Evolutionary conservation across 192 early-diverging fungal genomes (phyloP), one percentile per base, ranked within the genome.

Genomic region (Gamsiella multidivaricata): DNA sequence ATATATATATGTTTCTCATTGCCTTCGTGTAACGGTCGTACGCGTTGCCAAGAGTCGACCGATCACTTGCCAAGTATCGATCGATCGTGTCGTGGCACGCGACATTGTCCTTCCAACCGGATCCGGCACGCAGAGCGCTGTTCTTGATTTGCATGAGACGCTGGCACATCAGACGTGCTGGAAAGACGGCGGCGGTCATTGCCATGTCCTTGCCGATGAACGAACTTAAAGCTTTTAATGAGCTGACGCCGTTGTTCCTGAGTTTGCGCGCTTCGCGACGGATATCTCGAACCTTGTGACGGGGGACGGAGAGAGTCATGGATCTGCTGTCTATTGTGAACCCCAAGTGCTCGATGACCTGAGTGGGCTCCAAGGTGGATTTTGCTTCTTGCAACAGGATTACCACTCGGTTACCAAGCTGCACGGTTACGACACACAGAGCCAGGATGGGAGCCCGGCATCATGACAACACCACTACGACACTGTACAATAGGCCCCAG

Each of bases 241-340:
- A 56, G 54, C 17, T 18, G 64, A 20, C 54, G 33, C 17, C 34
- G 54, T 0, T 31, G 20, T 4, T 31, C n/a, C 54, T 56, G 14
- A 0, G 15, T 15, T 31, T 37, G 33, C 56, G 20, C 54, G 54
- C 54, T 18, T 46, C 45, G 4, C 17, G 9, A 5, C 45, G 6
- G 4, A 46, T 18, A n/a, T 46, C 45, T 4, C 45, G 10, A 4
- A 46, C 45, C n/a, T 46, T 46, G 15, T 43, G 29, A 33, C 47
- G 46, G 0, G 75, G 75, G 17, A 69, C 61, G 0, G 53, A 42
- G 22, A 79, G 55, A 10, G 75, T 61, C 74, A 79, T 79, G 3
- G 47, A 18, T 10, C n/a, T 55, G 5, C 59, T 68, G 54, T 68
- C 26, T 51, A 78, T 68, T 2, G 41, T 49, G 60, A 63, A 68